phyloP scores from a whole-genome alignment of 371 early-diverging fungal species.

The Basidiobolus meristosporus region DNA sequence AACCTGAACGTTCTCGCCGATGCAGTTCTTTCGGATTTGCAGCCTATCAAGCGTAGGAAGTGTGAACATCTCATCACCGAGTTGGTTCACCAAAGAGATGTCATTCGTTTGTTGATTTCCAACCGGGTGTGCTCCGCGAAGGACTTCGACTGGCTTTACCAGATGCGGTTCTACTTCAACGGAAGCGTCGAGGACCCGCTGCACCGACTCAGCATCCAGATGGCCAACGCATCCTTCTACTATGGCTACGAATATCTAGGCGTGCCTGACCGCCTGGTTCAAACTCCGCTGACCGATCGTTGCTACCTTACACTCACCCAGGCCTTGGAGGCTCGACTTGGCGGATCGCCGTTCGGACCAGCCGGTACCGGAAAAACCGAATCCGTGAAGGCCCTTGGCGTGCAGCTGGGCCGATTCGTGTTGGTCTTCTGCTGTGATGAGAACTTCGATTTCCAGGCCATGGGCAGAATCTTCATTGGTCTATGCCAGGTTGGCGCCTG shows the following conservation, averaged over 20 bases:
- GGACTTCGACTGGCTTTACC: slow-evolving; percentile 90
- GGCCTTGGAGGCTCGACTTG: slow-evolving; percentile 80
- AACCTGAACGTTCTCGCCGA: slow-evolving; percentile 78
- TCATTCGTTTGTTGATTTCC: slow-evolving; percentile 50
- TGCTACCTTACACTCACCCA: slow-evolving; percentile 95
- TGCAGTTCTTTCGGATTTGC: slow-evolving; percentile 73
- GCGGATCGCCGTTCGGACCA: slow-evolving; percentile 95
- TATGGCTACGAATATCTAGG: slow-evolving; percentile 98
- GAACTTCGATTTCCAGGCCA: slow-evolving; percentile 97
- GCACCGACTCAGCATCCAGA: slow-evolving; percentile 51
- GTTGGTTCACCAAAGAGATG: slow-evolving; percentile 94
- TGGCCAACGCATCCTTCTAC: slow-evolving; percentile 86
- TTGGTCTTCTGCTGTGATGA: slow-evolving; percentile 99
- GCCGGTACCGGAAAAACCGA: slow-evolving; percentile 95
- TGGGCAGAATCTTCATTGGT: slow-evolving; percentile 98
- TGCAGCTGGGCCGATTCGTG: slow-evolving; percentile 87
- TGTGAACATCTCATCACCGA: slow-evolving; percentile 96
- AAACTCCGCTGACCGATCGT: slow-evolving; percentile 94
- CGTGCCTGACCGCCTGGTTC: slow-evolving; percentile 88
- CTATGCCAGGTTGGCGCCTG: slow-evolving; percentile 95
- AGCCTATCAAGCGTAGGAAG: slow-evolving; percentile 71
- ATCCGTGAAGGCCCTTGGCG: slow-evolving; percentile 93
- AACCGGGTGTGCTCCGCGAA: slow-evolving; percentile 31
- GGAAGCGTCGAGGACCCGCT: slow-evolving; percentile 37
- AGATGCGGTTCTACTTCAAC: slow-evolving; percentile 91